Evolutionary conservation across 2,329 filamentous ascomycete species (phyloP), one percentile per base, ranked within the genome.

Genomic region (Trichoderma aggressivum): DNA sequence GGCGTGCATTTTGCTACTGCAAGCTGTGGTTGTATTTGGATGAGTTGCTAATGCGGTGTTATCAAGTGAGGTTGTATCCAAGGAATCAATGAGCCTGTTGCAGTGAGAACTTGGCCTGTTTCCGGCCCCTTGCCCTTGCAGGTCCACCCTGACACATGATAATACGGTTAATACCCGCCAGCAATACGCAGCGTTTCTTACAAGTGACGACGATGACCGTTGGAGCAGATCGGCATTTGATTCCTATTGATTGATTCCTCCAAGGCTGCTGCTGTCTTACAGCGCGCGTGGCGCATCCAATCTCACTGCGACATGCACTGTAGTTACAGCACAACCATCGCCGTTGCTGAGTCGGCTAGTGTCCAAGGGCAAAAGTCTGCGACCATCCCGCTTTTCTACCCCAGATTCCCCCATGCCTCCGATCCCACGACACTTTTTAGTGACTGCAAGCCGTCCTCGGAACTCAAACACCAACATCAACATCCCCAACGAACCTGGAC

Each of bases 321-420:
- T n/a, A 32, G 43, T 64, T 43, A 43, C 39, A 39, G 39, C 28
- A 12, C 28, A 30, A n/a, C n/a, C n/a, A n/a, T n/a, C n/a, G n/a
- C n/a, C n/a, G n/a, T n/a, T n/a, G n/a, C n/a, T n/a, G n/a, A n/a
- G n/a, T n/a, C n/a, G n/a, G n/a, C n/a, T n/a, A 58, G 55, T 30
- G 28, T 30, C 18, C 7, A 28, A 63, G 21, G 21, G 21, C 50
- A 55, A 24, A n/a, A n/a, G 26, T 43, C 39, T 66, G 62, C 62
- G 62, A 64, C 62, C 62, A 64, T 64, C 62, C 62, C 62, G 62
- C 62, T 32, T 43, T 43, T 64, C 50, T 67, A 59, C 62, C 63
- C 56, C 53, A 36, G 65, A 68, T 68, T 66, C 26, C 36, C 47
- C 65, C 65, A 67, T 67, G 64, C 66, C 69, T 47, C 61, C 69